Evolutionary conservation across 306 rosid genomes (phyloP).

Genomic region (Prunus kanzakura): DNA sequence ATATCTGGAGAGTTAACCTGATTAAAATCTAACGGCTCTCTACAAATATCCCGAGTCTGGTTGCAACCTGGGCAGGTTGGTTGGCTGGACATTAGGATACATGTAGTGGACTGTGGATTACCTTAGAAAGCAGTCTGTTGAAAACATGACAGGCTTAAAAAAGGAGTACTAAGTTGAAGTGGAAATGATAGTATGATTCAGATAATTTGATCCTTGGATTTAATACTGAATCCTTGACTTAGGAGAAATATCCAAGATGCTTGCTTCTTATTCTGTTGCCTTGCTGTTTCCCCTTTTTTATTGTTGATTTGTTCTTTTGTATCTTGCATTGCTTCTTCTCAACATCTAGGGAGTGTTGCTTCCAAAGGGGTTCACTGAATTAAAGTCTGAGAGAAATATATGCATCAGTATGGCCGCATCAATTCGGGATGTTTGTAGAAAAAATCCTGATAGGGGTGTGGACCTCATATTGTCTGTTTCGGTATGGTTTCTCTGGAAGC

Average conservation of each 20-base stretch:
- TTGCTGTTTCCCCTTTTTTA: conserved; percentile 15
- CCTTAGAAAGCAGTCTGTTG: neutral
- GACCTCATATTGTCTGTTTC: conserved; percentile 94
- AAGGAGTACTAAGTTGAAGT: neutral
- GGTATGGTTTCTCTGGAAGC: conserved; percentile 40
- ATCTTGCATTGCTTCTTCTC: conserved; percentile 25
- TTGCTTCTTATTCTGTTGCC: conserved; percentile 7
- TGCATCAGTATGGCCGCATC: conserved; percentile 87
- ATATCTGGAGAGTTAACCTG: neutral
- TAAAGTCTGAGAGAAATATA: conserved; percentile 55
- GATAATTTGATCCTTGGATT: neutral
- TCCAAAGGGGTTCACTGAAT: conserved; percentile 63
- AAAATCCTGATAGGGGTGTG: conserved; percentile 88
- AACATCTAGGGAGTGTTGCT: conserved; percentile 60
- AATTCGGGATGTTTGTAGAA: conserved; percentile 85
- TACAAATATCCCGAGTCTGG: neutral
- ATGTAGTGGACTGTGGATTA: neutral
- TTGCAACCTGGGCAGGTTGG: neutral
- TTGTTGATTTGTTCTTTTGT: conserved; percentile 15
- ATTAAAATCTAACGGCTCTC: neutral
- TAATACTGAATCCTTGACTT: conserved; percentile 7
- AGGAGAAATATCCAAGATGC: neutral
- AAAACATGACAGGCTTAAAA: neutral
- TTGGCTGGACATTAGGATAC: neutral
- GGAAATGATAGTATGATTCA: conserved; percentile 2